A percentile compares a stretch with the other conserved stretches of the same genome.
Evolutionary conservation across 1,139 yeast genomes (phyloP).

Genomic region (Pneumocystis murina): DNA sequence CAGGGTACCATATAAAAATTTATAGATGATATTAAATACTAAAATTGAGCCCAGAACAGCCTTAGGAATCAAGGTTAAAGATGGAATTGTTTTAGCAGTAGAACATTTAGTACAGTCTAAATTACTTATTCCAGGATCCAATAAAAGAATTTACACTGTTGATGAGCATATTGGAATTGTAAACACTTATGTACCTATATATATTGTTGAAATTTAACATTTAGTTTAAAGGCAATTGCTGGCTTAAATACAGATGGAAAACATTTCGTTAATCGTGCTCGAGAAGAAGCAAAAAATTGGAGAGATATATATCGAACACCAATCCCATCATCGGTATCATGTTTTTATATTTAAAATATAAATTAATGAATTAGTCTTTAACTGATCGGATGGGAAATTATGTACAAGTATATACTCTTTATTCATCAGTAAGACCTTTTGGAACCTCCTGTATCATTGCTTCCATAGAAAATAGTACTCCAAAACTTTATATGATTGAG

Average conservation of each 20-base stretch:
- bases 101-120: constrained; percentile 82
- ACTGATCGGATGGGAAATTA: constrained; percentile 81
- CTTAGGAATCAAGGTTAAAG: constrained; percentile 78
- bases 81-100: constrained; percentile 91
- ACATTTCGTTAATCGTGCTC: constrained; percentile 77
- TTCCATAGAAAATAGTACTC: constrained; percentile 77
- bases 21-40: neutral
- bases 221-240: constrained; percentile 39
- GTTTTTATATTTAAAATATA: neutral
- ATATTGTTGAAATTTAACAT: neutral
- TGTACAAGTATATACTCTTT: constrained; percentile 90
- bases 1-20: constrained; percentile 21
- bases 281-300: constrained; percentile 80
- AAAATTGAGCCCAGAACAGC: constrained; percentile 47
- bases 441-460: constrained; percentile 88
- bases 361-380: constrained; percentile 23
- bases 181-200: constrained; percentile 8
- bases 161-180: constrained; percentile 91
- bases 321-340: constrained; percentile 52
- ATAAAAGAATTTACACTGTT: constrained; percentile 78
- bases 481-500: constrained; percentile 90
- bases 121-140: constrained; percentile 74
- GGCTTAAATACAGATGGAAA: constrained; percentile 96
- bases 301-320: constrained; percentile 63
- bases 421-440: constrained; percentile 93